Evolutionary conservation across 495 filamentous ascomycete species (phyloP).

Genomic region (Lophiostoma macrostomum): DNA sequence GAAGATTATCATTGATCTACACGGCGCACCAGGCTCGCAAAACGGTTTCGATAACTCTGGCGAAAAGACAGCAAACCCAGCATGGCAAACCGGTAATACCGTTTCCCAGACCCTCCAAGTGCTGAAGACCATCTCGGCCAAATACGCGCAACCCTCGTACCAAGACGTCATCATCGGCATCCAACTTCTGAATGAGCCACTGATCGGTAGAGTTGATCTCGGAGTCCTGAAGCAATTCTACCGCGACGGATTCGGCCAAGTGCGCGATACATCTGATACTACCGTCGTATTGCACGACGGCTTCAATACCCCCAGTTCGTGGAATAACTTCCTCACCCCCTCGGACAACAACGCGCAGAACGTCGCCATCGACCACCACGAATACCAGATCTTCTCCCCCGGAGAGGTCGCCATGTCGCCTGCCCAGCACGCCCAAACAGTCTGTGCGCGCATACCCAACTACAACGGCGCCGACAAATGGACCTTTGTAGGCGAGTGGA

Average conservation of each 20-base stretch:
- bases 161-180: slow-evolving; percentile 67
- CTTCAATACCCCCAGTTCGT: slow-evolving; percentile 48
- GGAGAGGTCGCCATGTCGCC: slow-evolving; percentile 38
- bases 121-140: slow-evolving; percentile 54
- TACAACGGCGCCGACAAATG: slow-evolving; percentile 48
- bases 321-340: slow-evolving; percentile 46
- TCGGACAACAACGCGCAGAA: slow-evolving; percentile 40
- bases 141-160: slow-evolving; percentile 53
- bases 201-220: slow-evolving; percentile 50
- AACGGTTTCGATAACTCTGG: slow-evolving; percentile 47
- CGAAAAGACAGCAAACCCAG: slow-evolving; percentile 27
- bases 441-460: slow-evolving; percentile 43
- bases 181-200: slow-evolving; percentile 70
- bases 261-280: slow-evolving; percentile 52
- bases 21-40: slow-evolving; percentile 45
- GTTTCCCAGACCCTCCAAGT: slow-evolving; percentile 57
- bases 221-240: slow-evolving; percentile 60
- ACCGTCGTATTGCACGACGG: slow-evolving; percentile 65
- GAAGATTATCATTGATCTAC: slow-evolving; percentile 51
- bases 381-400: slow-evolving; percentile 49
- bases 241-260: slow-evolving; percentile 56
- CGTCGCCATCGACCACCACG: slow-evolving; percentile 50
- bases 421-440: slow-evolving; percentile 44
- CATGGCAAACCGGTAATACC: slow-evolving; percentile 59
- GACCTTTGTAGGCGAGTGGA: slow-evolving; percentile 53